Evolutionary conservation across 2,329 filamentous ascomycete genomes (phyloP), one percentile per base, ranked within the genome.

Genomic region (Chalaropsis ovoidea): DNA sequence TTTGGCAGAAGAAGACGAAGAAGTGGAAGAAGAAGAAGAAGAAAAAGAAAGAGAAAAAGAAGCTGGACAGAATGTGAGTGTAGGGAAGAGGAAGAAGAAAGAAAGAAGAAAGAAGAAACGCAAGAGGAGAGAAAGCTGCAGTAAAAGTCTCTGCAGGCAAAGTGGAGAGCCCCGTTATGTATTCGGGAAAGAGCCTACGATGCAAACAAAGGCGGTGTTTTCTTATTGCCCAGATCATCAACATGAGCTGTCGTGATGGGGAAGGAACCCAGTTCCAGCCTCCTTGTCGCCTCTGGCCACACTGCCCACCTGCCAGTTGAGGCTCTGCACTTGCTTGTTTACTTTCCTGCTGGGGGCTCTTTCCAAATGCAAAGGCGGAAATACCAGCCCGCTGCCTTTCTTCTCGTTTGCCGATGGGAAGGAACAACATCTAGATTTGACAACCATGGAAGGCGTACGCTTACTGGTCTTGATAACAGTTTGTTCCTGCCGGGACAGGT

Each of bases 231-330:
- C 27, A 58, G 24, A 58, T 11, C 31, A 39, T 58, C 54, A 39
- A 19, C 17, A 39, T 39, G 19, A n/a, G 8, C n/a, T 17, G 11
- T 58, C 15, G 17, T 39, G 27, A 58, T 17, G 17, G 3, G 31
- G 54, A 58, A 58, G 54, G 54, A 58, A 10, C 17, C 27, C n/a
- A 15, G 22, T 15, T 39, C 54, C 54, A 39, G 54, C 54, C 54
- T n/a, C 54, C 24, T 13, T 35, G 47, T 15, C 19, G 11, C 47
- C 24, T 52, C 47, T 19, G 11, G 22, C 47, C 3, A 27, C 8
- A 39, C 35, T 39, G 35, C 35, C 35, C 35, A 39, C 35, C 35
- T 39, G 35, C 35, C 35, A 7, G 4, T 39, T 7, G 8, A 39
- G 35, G 1, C 1, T 39, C 35, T 6, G 35, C 35, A 39, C 35